These are phyloP conservation scores for Podospora fimiseda DNA, from an alignment of 495 filamentous ascomycete genomes.

Conservation along the genomic window DNA sequence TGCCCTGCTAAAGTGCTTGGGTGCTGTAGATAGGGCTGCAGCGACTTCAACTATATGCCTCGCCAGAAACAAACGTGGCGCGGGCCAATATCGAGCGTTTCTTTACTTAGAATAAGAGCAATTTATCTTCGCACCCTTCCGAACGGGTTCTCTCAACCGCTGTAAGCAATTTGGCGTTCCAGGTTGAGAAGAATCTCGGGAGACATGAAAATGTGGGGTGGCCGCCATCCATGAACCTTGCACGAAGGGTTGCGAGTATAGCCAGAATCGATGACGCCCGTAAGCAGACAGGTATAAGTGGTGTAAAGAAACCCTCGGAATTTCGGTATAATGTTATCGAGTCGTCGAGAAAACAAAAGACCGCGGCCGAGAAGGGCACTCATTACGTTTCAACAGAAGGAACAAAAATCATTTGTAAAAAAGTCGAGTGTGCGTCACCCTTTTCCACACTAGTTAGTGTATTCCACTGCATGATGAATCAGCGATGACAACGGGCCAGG, in stretches of 20 bases:
- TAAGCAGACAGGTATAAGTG: no score
- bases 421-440: no score
- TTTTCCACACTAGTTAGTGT: slow-evolving; percentile 13
- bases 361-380: no score
- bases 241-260: neutral
- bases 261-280: neutral
- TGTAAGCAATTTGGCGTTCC: slow-evolving; percentile 21
- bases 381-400: no score
- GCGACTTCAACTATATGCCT: slow-evolving; percentile 4
- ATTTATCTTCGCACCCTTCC: slow-evolving; percentile 8
- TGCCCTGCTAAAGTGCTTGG: slow-evolving; percentile 5
- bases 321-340: no score
- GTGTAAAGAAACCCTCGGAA: no score
- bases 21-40: slow-evolving; percentile 26
- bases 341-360: no score
- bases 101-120: slow-evolving; percentile 29
- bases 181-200: slow-evolving; percentile 7
- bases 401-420: slow-evolving; percentile 1
- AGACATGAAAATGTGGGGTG: slow-evolving; percentile 13
- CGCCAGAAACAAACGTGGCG: slow-evolving; percentile 6
- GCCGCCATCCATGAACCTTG: neutral
- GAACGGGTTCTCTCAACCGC: slow-evolving; percentile 4
- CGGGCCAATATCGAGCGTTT: slow-evolving; percentile 20
- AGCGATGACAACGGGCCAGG: slow-evolving; percentile 17
- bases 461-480: slow-evolving; percentile 27